A percentile compares a stretch with the other conserved stretches of the same genome.
Conservation (phyloP, 345 rosid species). For the Camelina sativa region DNA sequence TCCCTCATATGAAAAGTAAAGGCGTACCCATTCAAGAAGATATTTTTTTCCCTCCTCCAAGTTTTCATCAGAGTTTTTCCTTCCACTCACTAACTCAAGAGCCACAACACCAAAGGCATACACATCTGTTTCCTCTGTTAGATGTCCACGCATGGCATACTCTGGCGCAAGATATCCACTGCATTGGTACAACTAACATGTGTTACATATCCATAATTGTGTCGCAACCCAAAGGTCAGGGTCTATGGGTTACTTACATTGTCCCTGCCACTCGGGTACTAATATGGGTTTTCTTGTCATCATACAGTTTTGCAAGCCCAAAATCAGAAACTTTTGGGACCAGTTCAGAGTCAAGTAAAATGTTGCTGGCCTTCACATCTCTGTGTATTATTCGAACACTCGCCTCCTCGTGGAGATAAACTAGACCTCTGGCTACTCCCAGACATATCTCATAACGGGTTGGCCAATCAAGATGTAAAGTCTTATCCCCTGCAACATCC, state of each 20-base stretch:
- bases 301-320: constrained; percentile 52
- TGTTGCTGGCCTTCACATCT: constrained; percentile 71
- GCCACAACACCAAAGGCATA: constrained; percentile 57
- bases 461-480: constrained; percentile 56
- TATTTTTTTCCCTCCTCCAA: constrained; percentile 46
- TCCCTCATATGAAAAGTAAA: background rate
- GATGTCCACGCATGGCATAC: constrained; percentile 71
- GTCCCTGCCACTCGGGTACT: constrained; percentile 58
- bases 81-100: constrained; percentile 52
- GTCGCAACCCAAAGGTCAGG: constrained; percentile 27
- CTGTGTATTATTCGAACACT: constrained; percentile 61
- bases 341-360: constrained; percentile 54
- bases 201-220: constrained; percentile 36
- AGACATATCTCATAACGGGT: constrained; percentile 59
- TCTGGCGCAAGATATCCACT: constrained; percentile 71
- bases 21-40: constrained; percentile 70
- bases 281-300: constrained; percentile 52
- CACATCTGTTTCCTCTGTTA: constrained; percentile 64
- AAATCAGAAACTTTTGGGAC: constrained; percentile 54
- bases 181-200: constrained; percentile 24
- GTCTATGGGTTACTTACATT: constrained; percentile 31
- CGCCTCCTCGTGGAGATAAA: constrained; percentile 70
- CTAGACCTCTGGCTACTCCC: constrained; percentile 64
- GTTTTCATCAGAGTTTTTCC: constrained; percentile 45
- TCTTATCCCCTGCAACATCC: constrained; percentile 47